phyloP scores from a whole-genome alignment of 2,329 filamentous ascomycete species.

The Neocucurbitaria cava region DNA sequence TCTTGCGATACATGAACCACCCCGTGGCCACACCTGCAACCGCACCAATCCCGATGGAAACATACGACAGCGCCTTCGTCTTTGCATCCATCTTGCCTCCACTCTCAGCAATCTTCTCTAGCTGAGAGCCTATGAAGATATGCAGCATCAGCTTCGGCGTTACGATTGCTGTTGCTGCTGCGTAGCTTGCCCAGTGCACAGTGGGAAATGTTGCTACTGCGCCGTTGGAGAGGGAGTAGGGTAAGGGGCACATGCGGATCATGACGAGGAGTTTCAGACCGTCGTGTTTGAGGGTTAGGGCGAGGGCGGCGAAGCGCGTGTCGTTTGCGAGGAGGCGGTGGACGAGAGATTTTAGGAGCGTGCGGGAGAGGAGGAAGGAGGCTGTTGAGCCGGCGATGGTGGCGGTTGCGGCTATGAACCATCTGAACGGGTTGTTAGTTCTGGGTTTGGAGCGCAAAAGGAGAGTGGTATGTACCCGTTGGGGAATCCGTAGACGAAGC shows the following conservation, averaged over 20 bases:
- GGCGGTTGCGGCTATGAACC: slow-evolving; percentile 81
- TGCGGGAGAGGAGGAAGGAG: slow-evolving; percentile 80
- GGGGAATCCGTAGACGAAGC: slow-evolving; percentile 75
- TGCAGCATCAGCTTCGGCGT: slow-evolving; percentile 89
- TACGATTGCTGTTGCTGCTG: slow-evolving; percentile 80
- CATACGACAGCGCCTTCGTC: slow-evolving; percentile 83
- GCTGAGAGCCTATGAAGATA: slow-evolving; percentile 85
- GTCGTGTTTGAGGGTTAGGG: slow-evolving; percentile 87
- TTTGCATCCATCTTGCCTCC: slow-evolving; percentile 81
- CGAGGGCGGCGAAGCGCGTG: slow-evolving; percentile 85
- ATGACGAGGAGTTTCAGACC: slow-evolving; percentile 88
- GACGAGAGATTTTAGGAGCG: slow-evolving; percentile 79
- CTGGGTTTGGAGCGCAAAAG: slow-evolving; percentile 37
- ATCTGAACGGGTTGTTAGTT: slow-evolving; percentile 58
- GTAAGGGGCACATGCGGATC: slow-evolving; percentile 90
- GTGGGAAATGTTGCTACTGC: slow-evolving; percentile 94
- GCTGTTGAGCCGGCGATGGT: slow-evolving; percentile 79
- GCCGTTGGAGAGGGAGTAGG: slow-evolving; percentile 92
- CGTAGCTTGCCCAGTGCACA: slow-evolving; percentile 77
- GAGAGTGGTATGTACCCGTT: slow-evolving; percentile 65
- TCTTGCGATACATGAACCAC: slow-evolving; percentile 79
- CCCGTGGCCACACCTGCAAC: slow-evolving; percentile 77
- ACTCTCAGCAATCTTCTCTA: slow-evolving; percentile 82
- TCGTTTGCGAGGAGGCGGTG: slow-evolving; percentile 81
- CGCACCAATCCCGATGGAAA: slow-evolving; percentile 76